phyloP scores from a whole-genome alignment of 2,329 filamentous ascomycete genomes.

The Pseudogymnoascus sp. region DNA sequence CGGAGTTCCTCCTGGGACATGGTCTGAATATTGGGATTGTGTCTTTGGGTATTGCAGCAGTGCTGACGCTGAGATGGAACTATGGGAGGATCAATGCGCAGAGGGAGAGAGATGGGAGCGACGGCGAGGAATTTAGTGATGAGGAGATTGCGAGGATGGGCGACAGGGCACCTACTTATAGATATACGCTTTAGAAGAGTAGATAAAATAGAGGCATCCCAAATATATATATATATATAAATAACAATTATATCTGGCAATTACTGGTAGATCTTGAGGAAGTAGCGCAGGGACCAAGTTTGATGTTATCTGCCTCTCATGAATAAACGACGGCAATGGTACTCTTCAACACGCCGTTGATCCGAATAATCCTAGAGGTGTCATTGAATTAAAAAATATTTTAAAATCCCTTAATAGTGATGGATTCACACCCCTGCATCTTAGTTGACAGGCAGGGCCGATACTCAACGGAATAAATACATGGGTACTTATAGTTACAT shows the following conservation, averaged over 20 bases:
- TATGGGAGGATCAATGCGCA: slow-evolving; percentile 39
- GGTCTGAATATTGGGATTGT: slow-evolving; percentile 44
- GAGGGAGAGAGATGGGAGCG: slow-evolving; percentile 28
- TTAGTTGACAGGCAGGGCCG: not conserved
- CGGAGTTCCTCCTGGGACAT: slow-evolving; percentile 43
- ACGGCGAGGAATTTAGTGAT: slow-evolving; percentile 31
- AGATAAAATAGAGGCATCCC: not conserved
- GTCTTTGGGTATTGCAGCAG: slow-evolving; percentile 35
- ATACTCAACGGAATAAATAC: not conserved
- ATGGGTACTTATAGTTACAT: not conserved
- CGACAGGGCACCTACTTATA: slow-evolving; percentile 42
- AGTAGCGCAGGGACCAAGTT: not conserved
- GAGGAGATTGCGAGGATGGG: slow-evolving; percentile 41
- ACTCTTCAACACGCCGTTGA: not conserved
- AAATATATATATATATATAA: not conserved
- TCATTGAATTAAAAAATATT: not conserved
- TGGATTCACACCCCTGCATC: not conserved
- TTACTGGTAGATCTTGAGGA: not conserved
- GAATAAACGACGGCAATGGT: too few relatives aligned
- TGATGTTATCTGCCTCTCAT: not conserved
- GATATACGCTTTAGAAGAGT: slow-evolving; percentile 28
- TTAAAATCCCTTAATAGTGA: not conserved
- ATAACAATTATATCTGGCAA: not conserved
- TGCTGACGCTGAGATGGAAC: slow-evolving; percentile 36
- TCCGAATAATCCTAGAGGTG: not conserved